Percentiles rank a stretch among this genome's conserved stretches.
phyloP scores from a whole-genome alignment of 108 stramenopile genomes.

The Aureococcus anophagefferens region DNA sequence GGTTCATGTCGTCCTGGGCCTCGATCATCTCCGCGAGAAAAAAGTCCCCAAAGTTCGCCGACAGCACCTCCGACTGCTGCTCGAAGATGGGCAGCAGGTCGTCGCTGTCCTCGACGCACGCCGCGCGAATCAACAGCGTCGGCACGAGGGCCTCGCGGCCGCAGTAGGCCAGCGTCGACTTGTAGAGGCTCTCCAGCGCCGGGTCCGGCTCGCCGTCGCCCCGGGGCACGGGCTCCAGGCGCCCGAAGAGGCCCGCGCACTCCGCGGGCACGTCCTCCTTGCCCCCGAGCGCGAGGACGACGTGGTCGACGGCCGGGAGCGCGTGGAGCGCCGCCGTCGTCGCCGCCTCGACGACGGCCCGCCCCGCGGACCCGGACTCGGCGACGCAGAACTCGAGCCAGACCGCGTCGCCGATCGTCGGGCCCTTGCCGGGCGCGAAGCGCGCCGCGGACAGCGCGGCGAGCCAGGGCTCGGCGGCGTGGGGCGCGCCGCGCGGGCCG shows the following conservation, averaged over 20 bases:
- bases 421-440: neutral
- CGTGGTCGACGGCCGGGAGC: conserved; percentile 32
- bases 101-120: conserved; percentile 55
- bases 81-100: conserved; percentile 53
- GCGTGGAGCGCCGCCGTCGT: conserved; percentile 26
- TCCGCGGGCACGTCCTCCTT: neutral
- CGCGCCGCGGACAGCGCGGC: neutral
- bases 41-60: conserved; percentile 40
- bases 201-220: neutral
- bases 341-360: conserved; percentile 5
- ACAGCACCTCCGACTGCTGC: conserved; percentile 32
- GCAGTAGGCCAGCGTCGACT: conserved; percentile 17
- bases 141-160: conserved; percentile 32
- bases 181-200: neutral
- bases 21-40: conserved; percentile 57
- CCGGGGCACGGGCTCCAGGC: neutral
- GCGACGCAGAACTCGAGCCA: conserved; percentile 34
- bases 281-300: conserved; percentile 18
- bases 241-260: conserved; percentile 12
- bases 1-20: conserved; percentile 36
- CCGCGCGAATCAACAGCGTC: conserved; percentile 30
- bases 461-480: conserved; percentile 4
- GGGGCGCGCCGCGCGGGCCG: neutral
- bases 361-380: conserved; percentile 8
- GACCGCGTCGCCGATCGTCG: conserved; percentile 23